Conservation (phyloP, 805 yeast genomes). For the Hanseniaspora osmophila region DNA sequence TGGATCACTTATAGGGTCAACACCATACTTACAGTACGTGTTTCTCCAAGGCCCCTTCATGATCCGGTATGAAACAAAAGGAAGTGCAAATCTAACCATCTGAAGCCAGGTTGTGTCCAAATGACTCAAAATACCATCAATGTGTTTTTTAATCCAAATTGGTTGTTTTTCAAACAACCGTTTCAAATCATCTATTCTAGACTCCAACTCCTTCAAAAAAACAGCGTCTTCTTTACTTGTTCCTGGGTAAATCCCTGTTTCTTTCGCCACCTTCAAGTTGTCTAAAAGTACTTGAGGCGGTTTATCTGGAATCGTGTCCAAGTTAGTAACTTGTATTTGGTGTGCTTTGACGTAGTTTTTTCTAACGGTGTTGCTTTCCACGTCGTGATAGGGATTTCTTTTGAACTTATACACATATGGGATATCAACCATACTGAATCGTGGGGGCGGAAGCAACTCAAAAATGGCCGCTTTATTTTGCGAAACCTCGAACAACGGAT, state of each 20-base stretch:
- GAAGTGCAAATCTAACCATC: constrained; percentile 56
- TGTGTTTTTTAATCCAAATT: constrained; percentile 70
- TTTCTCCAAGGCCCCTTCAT: constrained; percentile 93
- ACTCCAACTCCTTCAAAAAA: constrained; percentile 18
- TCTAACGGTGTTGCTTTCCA: constrained; percentile 35
- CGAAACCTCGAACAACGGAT: constrained; percentile 19
- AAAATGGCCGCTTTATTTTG: constrained; percentile 13
- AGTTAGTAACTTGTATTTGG: constrained; percentile 36
- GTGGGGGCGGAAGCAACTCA: constrained; percentile 75
- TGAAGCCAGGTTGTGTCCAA: constrained; percentile 14
- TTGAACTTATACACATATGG: constrained; percentile 71
- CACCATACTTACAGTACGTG: constrained; percentile 63
- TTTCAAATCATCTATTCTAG: constrained; percentile 20
- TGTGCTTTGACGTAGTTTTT: constrained; percentile 25
- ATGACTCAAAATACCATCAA: constrained; percentile 34
- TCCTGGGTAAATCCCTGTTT: constrained; percentile 21
- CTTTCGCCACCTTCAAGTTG: constrained; percentile 28
- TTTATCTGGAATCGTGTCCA: constrained; percentile 31
- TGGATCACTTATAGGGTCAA: constrained; percentile 51
- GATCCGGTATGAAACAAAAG: constrained; percentile 69
- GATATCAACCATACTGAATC: constrained; percentile 59
- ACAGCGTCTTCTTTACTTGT: constrained; percentile 15
- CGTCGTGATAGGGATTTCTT: constrained; percentile 47
- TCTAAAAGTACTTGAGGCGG: constrained; percentile 37
- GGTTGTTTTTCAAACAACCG: constrained; percentile 57